Base-by-base conservation (phyloP, 192 early-diverging fungal species). In the Entomortierella beljakovae region DNA sequence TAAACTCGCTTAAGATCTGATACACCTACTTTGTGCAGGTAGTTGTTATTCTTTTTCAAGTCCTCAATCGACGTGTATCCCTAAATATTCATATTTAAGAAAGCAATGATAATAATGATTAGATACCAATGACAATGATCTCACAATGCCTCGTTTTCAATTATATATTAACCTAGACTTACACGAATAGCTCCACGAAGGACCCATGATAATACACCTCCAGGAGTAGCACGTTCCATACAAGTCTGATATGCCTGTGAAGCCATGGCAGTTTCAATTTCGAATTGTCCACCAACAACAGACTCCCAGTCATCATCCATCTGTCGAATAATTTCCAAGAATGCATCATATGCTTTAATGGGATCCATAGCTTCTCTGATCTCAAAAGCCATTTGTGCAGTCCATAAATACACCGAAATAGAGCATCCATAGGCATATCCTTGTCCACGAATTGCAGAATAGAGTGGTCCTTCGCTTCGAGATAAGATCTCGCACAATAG, bases 401-500 rank as follows among this genome's bases (percentile, higher is more conserved):
- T 63, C 92, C 92, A 92, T 29, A 83, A 23, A n/a, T 76, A 70
- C 18, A 87, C 68, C 28, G 68, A 57, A 23, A 96, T 63, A 2
- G 83, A 84, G 13, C 88, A 87, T 62, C 87, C 92, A 71, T 96
- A 96, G 0, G 94, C 92, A 58, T 87, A 93, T 25, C 92, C 90
- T 29, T 83, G 82, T 18, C 94, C 94, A 38, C 95, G 88, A 26
- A 95, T 87, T 0, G 89, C 88, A 10, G 84, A 91, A 82, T 90
- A 93, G 5, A 96, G 80, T 0, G 93, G 92, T 0, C 95, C 95
- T 51, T 94, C 94, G 4, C 84, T 81, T 26, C 90, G 84, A 10
- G 90, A 87, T 8, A 96, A 72, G 13, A 95, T 68, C 59, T 91
- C 90, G n/a, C 86, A 80, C 23, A 96, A 74, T 32, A 95, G 71